Base-by-base conservation (phyloP, 2,329 filamentous ascomycete species). In the Colletotrichum musae region DNA sequence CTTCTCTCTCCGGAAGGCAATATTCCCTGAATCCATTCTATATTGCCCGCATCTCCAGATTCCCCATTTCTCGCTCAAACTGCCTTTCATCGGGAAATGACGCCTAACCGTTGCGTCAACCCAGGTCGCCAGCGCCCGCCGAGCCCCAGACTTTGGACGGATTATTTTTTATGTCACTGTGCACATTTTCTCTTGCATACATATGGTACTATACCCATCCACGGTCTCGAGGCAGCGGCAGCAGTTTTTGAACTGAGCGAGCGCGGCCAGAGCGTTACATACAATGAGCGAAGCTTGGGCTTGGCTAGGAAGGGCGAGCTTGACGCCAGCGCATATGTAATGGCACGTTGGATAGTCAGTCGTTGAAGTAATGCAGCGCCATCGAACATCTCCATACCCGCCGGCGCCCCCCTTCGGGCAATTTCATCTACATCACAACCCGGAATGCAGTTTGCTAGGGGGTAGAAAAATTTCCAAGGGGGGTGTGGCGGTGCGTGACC, bases 381-480 rank as follows among this genome's bases (percentile, higher is more conserved):
- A 75, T 75, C 77, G 74, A 72, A 57, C 73, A 74, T 77, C 77
- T 73, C 68, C 59, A 60, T 66, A 60, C 21, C 66, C 66, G 66
- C 66, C 61, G 56, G 26, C 64, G 58, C 76, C 77, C 72, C 75
- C 74, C 75, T 80, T 81, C 80, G 80, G 80, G 78, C 80, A 82
- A 82, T 82, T 82, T 82, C 77, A 81, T 81, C 79, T 81, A 76
- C 78, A 77, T 77, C 75, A 77, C 74, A 80, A 78, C 76, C 75
- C n/a, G n/a, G n/a, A n/a, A n/a, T n/a, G n/a, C n/a, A n/a, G n/a
- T n/a, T n/a, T n/a, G n/a, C n/a, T n/a, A n/a, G n/a, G n/a, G n/a
- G n/a, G n/a, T n/a, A n/a, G n/a, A n/a, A n/a, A n/a, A n/a, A n/a
- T n/a, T n/a, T n/a, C n/a, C n/a, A n/a, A n/a, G n/a, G n/a, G n/a